These are phyloP conservation scores for Corymbia citriodora DNA, from an alignment of 441 rosid genomes.

Conservation along the genomic window DNA sequence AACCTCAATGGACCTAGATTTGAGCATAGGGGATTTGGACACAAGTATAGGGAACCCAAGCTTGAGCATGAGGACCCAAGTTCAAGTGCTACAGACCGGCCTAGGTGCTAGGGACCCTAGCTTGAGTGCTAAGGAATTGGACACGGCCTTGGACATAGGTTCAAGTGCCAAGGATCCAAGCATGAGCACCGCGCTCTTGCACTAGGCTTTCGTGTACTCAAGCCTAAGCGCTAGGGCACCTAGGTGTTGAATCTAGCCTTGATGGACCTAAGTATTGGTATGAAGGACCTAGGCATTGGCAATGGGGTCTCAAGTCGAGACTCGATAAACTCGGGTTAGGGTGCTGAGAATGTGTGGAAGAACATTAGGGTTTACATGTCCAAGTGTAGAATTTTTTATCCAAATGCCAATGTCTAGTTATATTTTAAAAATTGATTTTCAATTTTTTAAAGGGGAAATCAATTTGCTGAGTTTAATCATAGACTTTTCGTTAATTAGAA, in stretches of 20 bases:
- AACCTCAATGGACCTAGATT: background rate
- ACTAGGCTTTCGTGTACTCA: background rate
- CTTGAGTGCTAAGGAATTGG: too few relatives aligned
- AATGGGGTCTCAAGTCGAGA: accelerated
- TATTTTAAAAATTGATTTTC: too few relatives aligned
- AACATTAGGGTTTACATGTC: too few relatives aligned
- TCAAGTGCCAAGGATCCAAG: background rate
- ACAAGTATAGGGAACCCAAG: background rate
- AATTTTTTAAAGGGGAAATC: too few relatives aligned
- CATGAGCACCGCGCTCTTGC: accelerated
- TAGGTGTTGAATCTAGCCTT: accelerated
- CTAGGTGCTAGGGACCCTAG: accelerated
- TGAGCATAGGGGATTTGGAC: background rate
- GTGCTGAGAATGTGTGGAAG: accelerated
- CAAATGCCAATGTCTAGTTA: too few relatives aligned
- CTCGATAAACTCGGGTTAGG: background rate
- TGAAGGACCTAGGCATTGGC: background rate
- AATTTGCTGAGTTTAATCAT: background rate
- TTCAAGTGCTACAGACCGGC: background rate
- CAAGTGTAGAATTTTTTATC: background rate
- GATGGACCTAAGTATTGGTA: too few relatives aligned
- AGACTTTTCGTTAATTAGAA: background rate
- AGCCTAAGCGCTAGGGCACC: too few relatives aligned
- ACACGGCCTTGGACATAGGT: background rate
- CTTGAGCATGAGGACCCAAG: background rate